phyloP scores from a whole-genome alignment of 768 basidiomycete species.

The Podaxis carcinomalis region DNA sequence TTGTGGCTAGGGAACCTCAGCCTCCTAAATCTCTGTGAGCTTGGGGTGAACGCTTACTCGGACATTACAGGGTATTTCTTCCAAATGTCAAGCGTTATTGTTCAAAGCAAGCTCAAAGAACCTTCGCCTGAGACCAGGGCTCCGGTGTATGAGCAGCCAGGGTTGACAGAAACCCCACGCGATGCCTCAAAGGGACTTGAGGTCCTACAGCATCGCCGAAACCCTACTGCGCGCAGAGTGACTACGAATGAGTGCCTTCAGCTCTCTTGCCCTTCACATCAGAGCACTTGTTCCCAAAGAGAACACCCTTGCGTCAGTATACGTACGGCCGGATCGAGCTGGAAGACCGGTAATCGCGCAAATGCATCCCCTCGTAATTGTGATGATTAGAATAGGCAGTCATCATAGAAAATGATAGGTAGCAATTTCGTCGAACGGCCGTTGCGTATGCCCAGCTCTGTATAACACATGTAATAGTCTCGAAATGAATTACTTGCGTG shows the following conservation, averaged over 20 bases:
- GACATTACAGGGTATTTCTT: too few relatives aligned
- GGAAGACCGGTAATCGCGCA: not conserved
- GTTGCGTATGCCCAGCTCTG: too few relatives aligned
- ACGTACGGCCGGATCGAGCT: not conserved
- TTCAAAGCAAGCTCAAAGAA: not conserved
- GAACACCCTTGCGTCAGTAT: not conserved
- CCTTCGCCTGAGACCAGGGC: not conserved
- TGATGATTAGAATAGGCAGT: not conserved
- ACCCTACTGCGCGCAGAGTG: not conserved
- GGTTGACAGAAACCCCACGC: not conserved
- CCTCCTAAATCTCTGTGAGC: too few relatives aligned
- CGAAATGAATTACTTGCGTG: not conserved
- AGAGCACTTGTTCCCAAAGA: not conserved
- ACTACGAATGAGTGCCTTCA: not conserved
- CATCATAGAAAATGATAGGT: too few relatives aligned
- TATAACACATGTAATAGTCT: not conserved
- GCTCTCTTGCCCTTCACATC: not conserved
- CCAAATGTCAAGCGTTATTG: not conserved
- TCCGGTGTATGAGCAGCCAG: not conserved
- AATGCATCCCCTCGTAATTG: not conserved
- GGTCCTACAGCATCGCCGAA: not conserved
- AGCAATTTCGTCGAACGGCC: too few relatives aligned
- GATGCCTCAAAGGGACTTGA: not conserved
- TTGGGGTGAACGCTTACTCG: too few relatives aligned
- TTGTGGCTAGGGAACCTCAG: too few relatives aligned